Base-by-base conservation (phyloP, 805 yeast genomes). In the Cyberlindnera saturnus region DNA sequence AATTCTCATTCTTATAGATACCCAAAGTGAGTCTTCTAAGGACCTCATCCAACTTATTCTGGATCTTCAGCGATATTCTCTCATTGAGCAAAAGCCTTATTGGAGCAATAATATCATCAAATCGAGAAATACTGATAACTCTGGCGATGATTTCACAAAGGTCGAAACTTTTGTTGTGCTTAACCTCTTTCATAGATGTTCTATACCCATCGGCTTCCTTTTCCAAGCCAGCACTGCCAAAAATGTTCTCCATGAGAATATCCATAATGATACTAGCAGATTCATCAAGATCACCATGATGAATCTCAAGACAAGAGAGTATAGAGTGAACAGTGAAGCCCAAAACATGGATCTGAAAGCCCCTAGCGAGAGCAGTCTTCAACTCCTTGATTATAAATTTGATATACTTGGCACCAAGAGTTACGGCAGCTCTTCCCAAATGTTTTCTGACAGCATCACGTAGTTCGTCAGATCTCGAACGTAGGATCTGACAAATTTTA, bases 141-240 rank as follows among this genome's bases (percentile, higher is more conserved):
- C 78, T 63, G 0, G 96, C 75, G 38, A 91, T 57, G 16, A 88
- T 66, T 63, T 90, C 96, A 23, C 83, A 95, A 5, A 93, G 79
- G 53, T 93, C 98, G 58, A 69, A 85, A 69, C 96, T 83, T 65
- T 88, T 88, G 57, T 86, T 87, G 50, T 79, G 82, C 60, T 88
- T 90, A 31, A 93, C 91, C 67, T 91, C 99, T 54, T 84, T 86
- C 80, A 89, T 86, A 48, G 82, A 80, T 28, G 86, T 81, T 41
- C 76, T 77, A 57, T 93, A 91, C 16, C 89, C 96, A 48, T 89
- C 97, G 5, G 93, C 90, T 50, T 93, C 98, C 60, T 93, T 91
- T 57, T 93, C 98, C 57, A 83, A 84, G 31, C 96, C 95, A 4
- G 96, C 86, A 9, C 82, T 75, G 19, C 99, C 99, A 62, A 93